Evolutionary conservation across 1,139 yeast species (phyloP).

Genomic region (Taphrina confusa): DNA sequence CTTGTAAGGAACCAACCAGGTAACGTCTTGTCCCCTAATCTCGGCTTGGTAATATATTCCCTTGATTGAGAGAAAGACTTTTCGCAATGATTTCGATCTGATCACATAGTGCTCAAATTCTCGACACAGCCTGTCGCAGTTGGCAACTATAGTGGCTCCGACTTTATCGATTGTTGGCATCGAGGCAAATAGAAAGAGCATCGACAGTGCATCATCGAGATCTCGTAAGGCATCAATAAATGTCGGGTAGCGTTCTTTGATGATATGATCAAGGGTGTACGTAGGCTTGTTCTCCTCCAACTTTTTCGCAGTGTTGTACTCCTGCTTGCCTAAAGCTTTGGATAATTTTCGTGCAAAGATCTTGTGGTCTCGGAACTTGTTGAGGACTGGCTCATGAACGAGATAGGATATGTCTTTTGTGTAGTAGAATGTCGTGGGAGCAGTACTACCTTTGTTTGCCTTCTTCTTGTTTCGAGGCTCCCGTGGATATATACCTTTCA

Average conservation of each 20-base stretch:
- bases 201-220: constrained; percentile 90
- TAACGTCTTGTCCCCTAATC: constrained; percentile 84
- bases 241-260: constrained; percentile 94
- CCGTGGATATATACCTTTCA: constrained; percentile 88
- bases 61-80: constrained; percentile 93
- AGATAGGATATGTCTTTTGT: constrained; percentile 90
- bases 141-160: constrained; percentile 73
- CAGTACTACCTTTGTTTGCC: constrained; percentile 96
- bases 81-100: constrained; percentile 73
- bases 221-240: constrained; percentile 90
- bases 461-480: constrained; percentile 95
- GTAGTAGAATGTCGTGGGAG: constrained; percentile 93
- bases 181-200: constrained; percentile 89
- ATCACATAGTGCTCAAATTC: constrained; percentile 97
- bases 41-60: constrained; percentile 95
- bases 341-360: constrained; percentile 88
- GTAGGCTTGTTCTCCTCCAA: constrained; percentile 78
- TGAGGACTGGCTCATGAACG: constrained; percentile 90
- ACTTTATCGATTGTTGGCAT: constrained; percentile 92
- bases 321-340: constrained; percentile 88
- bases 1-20: constrained; percentile 96
- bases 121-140: constrained; percentile 81
- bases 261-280: constrained; percentile 83
- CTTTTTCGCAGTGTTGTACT: constrained; percentile 81
- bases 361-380: constrained; percentile 93